Evolutionary conservation across 768 basidiomycete genomes (phyloP).

Genomic region (Filobasidium wieringae): DNA sequence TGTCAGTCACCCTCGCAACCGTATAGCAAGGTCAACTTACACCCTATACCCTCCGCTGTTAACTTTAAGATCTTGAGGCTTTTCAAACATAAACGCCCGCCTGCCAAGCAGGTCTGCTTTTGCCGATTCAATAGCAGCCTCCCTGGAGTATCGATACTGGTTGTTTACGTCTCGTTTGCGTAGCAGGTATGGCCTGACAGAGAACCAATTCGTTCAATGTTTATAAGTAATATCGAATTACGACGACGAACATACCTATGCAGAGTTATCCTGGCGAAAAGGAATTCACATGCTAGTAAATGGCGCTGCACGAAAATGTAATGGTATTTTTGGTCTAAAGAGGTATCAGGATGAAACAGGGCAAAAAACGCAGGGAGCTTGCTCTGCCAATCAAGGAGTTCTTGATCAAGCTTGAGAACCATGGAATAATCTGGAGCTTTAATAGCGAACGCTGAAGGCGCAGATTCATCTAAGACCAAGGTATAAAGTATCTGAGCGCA

Average conservation of each 20-base stretch:
- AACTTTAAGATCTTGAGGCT: conserved; percentile 34
- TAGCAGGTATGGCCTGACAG: conserved; percentile 34
- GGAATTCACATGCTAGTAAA: conserved; percentile 39
- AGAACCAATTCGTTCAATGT: background rate
- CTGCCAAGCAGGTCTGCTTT: conserved; percentile 38
- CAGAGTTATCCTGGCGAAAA: conserved; percentile 37
- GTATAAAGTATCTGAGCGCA: background rate
- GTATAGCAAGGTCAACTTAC: conserved; percentile 12
- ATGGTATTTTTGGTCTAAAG: conserved; percentile 32
- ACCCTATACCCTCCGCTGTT: conserved; percentile 38
- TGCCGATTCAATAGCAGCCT: conserved; percentile 40
- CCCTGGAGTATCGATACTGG: conserved; percentile 36
- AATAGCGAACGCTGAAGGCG: conserved; percentile 38
- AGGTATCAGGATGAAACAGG: conserved; percentile 34
- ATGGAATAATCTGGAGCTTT: conserved; percentile 38
- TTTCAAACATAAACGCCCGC: conserved; percentile 38
- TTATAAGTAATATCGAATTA: background rate
- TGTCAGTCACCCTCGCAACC: background rate
- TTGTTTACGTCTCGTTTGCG: conserved; percentile 32
- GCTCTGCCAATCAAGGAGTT: conserved; percentile 35
- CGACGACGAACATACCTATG: conserved; percentile 24
- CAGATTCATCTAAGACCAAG: background rate
- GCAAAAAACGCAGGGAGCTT: conserved; percentile 29
- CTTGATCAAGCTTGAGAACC: conserved; percentile 38
- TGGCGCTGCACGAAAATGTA: conserved; percentile 40